These are phyloP conservation scores for Vigna mungo DNA, from an alignment of 306 rosid species.

Conservation along the genomic window DNA sequence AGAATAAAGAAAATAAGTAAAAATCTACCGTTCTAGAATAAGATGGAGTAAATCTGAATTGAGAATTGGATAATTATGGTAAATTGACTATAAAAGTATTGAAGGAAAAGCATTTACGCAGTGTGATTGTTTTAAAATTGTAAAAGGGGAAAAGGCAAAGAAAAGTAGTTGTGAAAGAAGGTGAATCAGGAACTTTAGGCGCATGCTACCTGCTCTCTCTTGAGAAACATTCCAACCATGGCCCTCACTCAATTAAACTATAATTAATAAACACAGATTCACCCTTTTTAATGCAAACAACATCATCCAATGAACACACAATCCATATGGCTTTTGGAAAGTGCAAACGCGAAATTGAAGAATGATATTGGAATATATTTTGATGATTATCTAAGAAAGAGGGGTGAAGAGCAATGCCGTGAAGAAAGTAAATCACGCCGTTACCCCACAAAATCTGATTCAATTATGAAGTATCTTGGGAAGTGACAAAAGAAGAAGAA, in stretches of 20 bases:
- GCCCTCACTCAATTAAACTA: conserved; percentile 6
- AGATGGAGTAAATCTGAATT: neutral
- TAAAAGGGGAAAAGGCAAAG: conserved; percentile 9
- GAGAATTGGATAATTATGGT: neutral
- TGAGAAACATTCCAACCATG: conserved; percentile 54
- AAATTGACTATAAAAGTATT: neutral
- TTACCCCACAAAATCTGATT: conserved; percentile 50
- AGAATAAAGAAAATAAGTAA: too few species aligned
- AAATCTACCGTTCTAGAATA: too few species aligned
- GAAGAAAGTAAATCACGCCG: conserved; percentile 29
- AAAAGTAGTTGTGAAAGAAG: neutral
- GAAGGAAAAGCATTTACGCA: neutral
- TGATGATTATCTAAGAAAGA: neutral
- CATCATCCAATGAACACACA: neutral
- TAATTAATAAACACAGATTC: neutral
- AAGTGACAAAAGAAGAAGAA: conserved; percentile 45
- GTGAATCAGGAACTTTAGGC: conserved; percentile 26
- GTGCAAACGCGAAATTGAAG: neutral
- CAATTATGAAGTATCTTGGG: conserved; percentile 37
- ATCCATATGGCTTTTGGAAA: conserved; percentile 7
- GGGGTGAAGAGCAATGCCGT: conserved; percentile 42
- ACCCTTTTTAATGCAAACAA: neutral
- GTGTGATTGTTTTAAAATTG: neutral
- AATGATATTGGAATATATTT: neutral
- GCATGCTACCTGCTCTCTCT: conserved; percentile 51